Base-by-base conservation (phyloP, 2,329 filamentous ascomycete genomes). In the Ceratocystis diversiconidia region DNA sequence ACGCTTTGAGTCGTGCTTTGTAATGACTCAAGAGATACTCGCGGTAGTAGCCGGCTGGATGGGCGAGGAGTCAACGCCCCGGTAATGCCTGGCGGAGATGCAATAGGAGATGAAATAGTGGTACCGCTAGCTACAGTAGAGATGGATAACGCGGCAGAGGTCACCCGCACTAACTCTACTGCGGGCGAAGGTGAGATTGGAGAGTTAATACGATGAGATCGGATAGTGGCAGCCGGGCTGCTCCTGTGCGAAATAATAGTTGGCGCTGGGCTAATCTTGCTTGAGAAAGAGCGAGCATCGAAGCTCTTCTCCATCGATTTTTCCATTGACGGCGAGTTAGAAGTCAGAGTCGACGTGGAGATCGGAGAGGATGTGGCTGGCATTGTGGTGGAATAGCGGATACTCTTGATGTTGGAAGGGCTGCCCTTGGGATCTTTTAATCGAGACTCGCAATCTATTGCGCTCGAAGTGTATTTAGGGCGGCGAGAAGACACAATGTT, bases 351-450 rank as follows among this genome's bases (percentile, higher is more conserved):
- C 15, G 60, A 55, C 17, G 59, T 46, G 3, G 62, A 61, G 17
- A 50, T 15, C 2, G 66, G 63, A 1, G 66, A 67, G 32, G 46
- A 57, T 25, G 63, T 30, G 12, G 61, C 41, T 30, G 66, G 66
- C n/a, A 67, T 43, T 25, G 66, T 67, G 22, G 66, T 61, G 22
- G 62, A 65, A 28, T 67, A 67, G 63, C 66, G 66, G 44, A 67
- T 65, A 17, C 36, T 65, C 50, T 67, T 67, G 50, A 67, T 65
- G 50, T 62, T 65, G 10, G 65, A 19, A 41, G 28, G 55, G 25
- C 22, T 36, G 17, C 28, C 7, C 55, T 59, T 59, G 55, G n/a
- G n/a, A 28, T 59, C 55, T n/a, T 59, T 59, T 8, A 30, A 32
- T n/a, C 55, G 55, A 22, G 55, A 30, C 63, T 67, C 66, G 32